A percentile compares a stretch with the other conserved stretches of the same genome.
phyloP scores from a whole-genome alignment of 805 yeast genomes.

The Candida nitratophila region DNA sequence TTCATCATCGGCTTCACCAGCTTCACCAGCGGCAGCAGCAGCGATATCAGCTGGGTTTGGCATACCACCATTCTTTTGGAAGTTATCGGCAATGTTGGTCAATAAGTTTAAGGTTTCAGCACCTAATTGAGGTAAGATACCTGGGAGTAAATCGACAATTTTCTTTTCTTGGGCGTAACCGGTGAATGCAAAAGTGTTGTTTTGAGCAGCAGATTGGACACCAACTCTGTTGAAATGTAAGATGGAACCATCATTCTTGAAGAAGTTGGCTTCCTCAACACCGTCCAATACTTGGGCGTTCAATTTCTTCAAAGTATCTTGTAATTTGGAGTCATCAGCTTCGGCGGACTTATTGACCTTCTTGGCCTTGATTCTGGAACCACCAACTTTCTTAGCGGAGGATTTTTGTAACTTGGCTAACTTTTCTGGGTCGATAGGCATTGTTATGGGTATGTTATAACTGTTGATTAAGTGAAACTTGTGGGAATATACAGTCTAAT shows the following conservation, averaged over 20 bases:
- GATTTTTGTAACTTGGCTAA: constrained; percentile 86
- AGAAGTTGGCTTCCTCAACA: constrained; percentile 95
- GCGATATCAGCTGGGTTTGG: constrained; percentile 30
- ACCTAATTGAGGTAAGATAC: constrained; percentile 92
- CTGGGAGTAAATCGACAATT: constrained; percentile 87
- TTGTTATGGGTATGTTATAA: constrained; percentile 16
- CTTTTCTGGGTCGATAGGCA: constrained; percentile 93
- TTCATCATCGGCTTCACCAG: constrained; percentile 54
- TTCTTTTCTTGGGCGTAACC: constrained; percentile 93
- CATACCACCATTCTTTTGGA: constrained; percentile 47
- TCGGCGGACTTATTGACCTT: constrained; percentile 59
- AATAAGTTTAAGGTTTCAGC: constrained; percentile 89
- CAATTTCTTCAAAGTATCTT: constrained; percentile 81
- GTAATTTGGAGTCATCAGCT: constrained; percentile 87
- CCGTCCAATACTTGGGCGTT: constrained; percentile 84
- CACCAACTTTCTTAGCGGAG: constrained; percentile 76
- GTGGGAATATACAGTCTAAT: too few species aligned
- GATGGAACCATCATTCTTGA: constrained; percentile 94
- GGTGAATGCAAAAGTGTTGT: constrained; percentile 90
- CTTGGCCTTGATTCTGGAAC: constrained; percentile 87
- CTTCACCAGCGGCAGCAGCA: constrained; percentile 28
- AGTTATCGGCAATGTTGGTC: constrained; percentile 82
- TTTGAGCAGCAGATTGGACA: constrained; percentile 85
- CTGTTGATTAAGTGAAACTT: not conserved
- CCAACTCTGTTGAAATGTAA: constrained; percentile 95